A percentile compares a stretch with the other conserved stretches of the same genome.
Conservation (phyloP, 352 stramenopile species). For the Phytophthora europaea region DNA sequence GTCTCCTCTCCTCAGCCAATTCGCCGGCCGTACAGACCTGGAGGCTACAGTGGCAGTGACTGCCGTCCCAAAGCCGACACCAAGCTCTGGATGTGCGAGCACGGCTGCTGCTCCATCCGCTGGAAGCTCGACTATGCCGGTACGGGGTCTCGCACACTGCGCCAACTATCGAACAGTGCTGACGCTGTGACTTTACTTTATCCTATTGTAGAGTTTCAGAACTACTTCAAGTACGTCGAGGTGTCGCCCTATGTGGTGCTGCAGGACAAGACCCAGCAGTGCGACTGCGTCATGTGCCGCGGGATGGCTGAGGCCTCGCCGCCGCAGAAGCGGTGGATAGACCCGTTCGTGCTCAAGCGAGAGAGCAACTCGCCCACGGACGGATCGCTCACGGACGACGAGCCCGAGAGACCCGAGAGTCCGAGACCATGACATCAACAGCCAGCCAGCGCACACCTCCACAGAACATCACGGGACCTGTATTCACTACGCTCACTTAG, state of each 20-base stretch:
- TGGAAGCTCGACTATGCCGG: slow-evolving; percentile 82
- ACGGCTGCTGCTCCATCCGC: slow-evolving; percentile 76
- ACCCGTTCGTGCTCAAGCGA: slow-evolving; percentile 17
- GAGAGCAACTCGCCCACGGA: slow-evolving; percentile 32
- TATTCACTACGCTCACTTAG: slow-evolving; percentile 28
- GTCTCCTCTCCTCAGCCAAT: slow-evolving; percentile 12
- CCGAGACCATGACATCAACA: slow-evolving; percentile 5
- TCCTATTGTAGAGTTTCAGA: slow-evolving; percentile 57
- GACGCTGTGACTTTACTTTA: not conserved
- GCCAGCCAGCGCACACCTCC: not conserved
- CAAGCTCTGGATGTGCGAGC: slow-evolving; percentile 71
- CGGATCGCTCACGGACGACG: slow-evolving; percentile 41
- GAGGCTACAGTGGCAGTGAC: slow-evolving; percentile 4
- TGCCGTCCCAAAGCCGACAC: slow-evolving; percentile 29
- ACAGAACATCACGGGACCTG: slow-evolving; percentile 14
- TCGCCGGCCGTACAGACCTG: slow-evolving; percentile 31
- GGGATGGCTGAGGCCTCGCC: slow-evolving; percentile 38
- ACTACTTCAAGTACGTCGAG: slow-evolving; percentile 71
- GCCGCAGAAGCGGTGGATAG: slow-evolving; percentile 23
- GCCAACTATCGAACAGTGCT: not conserved
- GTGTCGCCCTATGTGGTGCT: slow-evolving; percentile 75
- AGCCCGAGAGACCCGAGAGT: slow-evolving; percentile 37
- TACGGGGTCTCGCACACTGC: slow-evolving; percentile 13
- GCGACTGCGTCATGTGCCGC: slow-evolving; percentile 71
- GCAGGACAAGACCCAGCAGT: slow-evolving; percentile 62